Evolutionary conservation across 139 green algal species (phyloP).

Genomic region (Volvox africanus): DNA sequence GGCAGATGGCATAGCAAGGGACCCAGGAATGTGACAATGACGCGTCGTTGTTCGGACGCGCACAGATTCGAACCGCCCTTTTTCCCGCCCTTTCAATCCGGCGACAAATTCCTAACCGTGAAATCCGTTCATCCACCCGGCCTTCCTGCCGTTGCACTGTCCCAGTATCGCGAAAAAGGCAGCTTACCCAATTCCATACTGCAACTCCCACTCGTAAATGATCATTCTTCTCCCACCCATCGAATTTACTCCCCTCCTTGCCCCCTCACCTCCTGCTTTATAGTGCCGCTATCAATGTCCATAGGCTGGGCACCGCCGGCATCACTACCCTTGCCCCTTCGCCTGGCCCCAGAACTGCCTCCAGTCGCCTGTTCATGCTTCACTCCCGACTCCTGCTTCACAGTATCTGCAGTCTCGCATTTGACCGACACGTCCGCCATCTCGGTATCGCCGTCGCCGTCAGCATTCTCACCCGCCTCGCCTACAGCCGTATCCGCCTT

Average conservation of each 20-base stretch:
- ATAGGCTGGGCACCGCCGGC: constrained; percentile 38
- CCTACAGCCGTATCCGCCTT: not conserved
- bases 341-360: not conserved
- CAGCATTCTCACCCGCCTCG: not conserved
- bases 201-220: too few relatives aligned
- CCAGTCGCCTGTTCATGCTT: not conserved
- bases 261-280: constrained; percentile 22
- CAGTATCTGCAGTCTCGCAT: not conserved
- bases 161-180: too few relatives aligned
- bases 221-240: too few relatives aligned
- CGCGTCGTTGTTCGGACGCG: too few relatives aligned
- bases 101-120: too few relatives aligned
- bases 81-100: too few relatives aligned
- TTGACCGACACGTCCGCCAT: constrained; percentile 21
- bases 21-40: too few relatives aligned
- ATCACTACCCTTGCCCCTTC: constrained; percentile 41
- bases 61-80: too few relatives aligned
- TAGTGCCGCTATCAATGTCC: constrained; percentile 43
- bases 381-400: not conserved
- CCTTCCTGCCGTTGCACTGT: too few relatives aligned
- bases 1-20: not conserved
- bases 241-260: not conserved
- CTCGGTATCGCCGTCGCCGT: not conserved
- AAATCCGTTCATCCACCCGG: too few relatives aligned
- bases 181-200: too few relatives aligned